phyloP scores from a whole-genome alignment of 306 rosid species.

The Lotus japonicus region DNA sequence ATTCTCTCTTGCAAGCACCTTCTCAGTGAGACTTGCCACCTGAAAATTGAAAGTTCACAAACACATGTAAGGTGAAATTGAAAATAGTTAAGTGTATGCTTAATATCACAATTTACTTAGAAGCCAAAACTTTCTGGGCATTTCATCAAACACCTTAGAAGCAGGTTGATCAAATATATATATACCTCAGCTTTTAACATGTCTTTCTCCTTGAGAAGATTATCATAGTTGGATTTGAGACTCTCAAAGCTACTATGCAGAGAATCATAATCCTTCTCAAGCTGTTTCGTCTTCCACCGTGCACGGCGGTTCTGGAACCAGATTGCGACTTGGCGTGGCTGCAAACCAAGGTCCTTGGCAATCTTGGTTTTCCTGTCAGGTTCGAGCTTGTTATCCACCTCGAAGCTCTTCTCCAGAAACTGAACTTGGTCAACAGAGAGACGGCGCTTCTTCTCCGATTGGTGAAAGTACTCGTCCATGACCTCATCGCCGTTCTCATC shows the following conservation, averaged over 20 bases:
- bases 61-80: no score
- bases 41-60: slow-evolving; percentile 8
- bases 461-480: slow-evolving; percentile 53
- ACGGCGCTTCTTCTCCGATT: slow-evolving; percentile 75
- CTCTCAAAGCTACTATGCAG: slow-evolving; percentile 40
- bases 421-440: slow-evolving; percentile 54
- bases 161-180: no score
- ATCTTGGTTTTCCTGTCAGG: slow-evolving; percentile 68
- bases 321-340: slow-evolving; percentile 95
- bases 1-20: slow-evolving; percentile 34
- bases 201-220: slow-evolving; percentile 56
- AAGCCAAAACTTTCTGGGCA: no score
- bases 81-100: no score
- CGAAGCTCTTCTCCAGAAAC: slow-evolving; percentile 88
- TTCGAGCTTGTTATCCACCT: slow-evolving; percentile 76
- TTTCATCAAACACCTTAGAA: not conserved
- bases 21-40: slow-evolving; percentile 50
- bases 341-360: slow-evolving; percentile 76
- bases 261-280: slow-evolving; percentile 68
- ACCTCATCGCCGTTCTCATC: slow-evolving; percentile 61
- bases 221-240: slow-evolving; percentile 54
- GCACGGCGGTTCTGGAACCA: slow-evolving; percentile 96
- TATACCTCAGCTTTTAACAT: slow-evolving; percentile 55
- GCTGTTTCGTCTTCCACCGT: slow-evolving; percentile 74
- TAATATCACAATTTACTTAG: no score